phyloP scores from a whole-genome alignment of 164 flowering plant species.

The Tinospora cordifolia region DNA sequence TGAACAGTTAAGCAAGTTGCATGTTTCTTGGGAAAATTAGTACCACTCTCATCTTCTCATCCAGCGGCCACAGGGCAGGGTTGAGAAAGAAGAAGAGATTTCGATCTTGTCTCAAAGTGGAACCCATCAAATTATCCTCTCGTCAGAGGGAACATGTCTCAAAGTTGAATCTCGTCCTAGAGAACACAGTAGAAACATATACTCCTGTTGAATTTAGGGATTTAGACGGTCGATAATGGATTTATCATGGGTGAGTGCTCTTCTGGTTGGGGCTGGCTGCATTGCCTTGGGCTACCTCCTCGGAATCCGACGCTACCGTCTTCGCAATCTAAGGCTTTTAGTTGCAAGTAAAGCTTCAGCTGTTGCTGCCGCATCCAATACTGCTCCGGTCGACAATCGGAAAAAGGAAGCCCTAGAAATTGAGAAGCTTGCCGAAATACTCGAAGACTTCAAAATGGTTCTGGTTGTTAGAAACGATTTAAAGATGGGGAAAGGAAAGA shows the following conservation, averaged over 20 bases:
- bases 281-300: slow-evolving; percentile 62
- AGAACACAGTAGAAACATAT: no score
- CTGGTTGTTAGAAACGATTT: slow-evolving; percentile 94
- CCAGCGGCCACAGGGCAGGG: no score
- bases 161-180: no score
- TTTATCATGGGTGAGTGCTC: slow-evolving; percentile 56
- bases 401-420: slow-evolving; percentile 49
- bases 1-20: no score
- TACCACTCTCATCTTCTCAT: no score
- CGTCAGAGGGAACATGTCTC: no score
- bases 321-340: slow-evolving; percentile 13
- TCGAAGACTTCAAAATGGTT: slow-evolving; percentile 94
- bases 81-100: no score
- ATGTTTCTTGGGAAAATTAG: no score
- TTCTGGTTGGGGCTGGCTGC: slow-evolving; percentile 78
- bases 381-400: not conserved
- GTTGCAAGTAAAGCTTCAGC: slow-evolving; percentile 29
- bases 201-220: no score
- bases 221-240: slow-evolving; percentile 29
- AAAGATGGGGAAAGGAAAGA: slow-evolving; percentile 99
- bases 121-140: no score
- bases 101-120: no score
- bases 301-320: slow-evolving; percentile 33
- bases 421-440: slow-evolving; percentile 77
- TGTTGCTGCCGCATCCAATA: not conserved